Base-by-base conservation (phyloP, 2,329 filamentous ascomycete genomes). In the Colletotrichum orbiculare region DNA sequence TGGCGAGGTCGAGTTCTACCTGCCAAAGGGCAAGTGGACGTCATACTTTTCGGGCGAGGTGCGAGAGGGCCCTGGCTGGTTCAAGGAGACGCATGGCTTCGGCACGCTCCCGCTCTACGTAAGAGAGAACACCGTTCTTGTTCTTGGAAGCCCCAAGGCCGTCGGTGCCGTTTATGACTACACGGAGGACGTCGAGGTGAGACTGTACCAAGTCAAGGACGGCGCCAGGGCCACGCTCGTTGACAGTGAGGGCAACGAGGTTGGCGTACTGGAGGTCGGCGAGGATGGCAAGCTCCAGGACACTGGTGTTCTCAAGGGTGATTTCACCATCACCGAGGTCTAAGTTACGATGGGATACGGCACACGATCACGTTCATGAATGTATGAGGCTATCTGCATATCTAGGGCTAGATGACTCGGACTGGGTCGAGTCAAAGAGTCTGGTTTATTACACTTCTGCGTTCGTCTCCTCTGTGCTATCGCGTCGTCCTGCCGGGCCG, bases 1-100 rank as follows among this genome's bases (percentile, higher is more conserved):
- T 1, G 88, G 87, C 0, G 83, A 83, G 41, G 89, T 89, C 0
- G 85, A 89, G 60, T 90, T 91, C 73, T 93, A 93, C 73, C 78
- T 90, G 13, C 78, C 85, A 68, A 69, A 73, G 70, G 78, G 84
- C 57, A 74, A 72, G 71, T 81, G 84, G 84, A 82, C 83, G 35
- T 78, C 77, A 12, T 79, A 78, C 73, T 79, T 86, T 71, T 83
- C 80, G 66, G 75, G 83, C 69, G 81, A 82, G 77, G 71, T 83
- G 68, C 75, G 83, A 71, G 74, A 79, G 49, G 81, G 86, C 35
- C 81, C 85, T 0, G 81, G 79, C 13, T 89, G 87, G 87, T 87
- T 87, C 71, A 84, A 75, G 34, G 87, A 89, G 76, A 85, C 76
- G 60, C 87, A 89, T 68, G 80, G 76, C 2, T 89, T 89, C 68